Conservation (phyloP, 192 early-diverging fungal genomes). For the Coemansia sp. region DNA sequence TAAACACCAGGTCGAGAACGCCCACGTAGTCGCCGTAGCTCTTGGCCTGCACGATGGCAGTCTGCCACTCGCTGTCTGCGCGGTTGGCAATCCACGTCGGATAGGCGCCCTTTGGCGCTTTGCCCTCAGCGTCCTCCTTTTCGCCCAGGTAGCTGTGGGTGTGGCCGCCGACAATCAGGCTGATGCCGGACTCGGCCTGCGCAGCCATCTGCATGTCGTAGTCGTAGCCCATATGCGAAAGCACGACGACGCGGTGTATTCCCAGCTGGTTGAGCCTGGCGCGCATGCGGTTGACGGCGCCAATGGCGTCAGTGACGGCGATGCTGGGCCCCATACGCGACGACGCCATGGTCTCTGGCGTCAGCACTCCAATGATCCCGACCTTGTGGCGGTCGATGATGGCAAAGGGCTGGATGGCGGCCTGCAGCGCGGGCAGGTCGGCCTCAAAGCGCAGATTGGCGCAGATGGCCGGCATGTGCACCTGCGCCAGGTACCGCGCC, state of each 20-base stretch:
- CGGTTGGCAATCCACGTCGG: conserved; percentile 58
- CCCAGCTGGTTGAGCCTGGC: conserved; percentile 60
- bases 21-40: conserved; percentile 68
- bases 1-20: conserved; percentile 61
- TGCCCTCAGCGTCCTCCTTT: not conserved
- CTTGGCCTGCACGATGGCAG: conserved; percentile 73
- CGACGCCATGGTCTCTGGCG: conserved; percentile 57
- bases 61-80: conserved; percentile 60
- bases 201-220: conserved; percentile 62
- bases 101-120: conserved; percentile 55
- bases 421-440: conserved; percentile 46
- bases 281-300: conserved; percentile 58
- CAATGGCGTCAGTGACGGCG: conserved; percentile 59
- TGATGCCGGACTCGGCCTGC: conserved; percentile 55
- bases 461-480: conserved; percentile 64
- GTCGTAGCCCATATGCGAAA: conserved; percentile 75
- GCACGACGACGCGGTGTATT: conserved; percentile 63
- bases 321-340: conserved; percentile 53
- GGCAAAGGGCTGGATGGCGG: conserved; percentile 66
- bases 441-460: conserved; percentile 63
- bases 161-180: conserved; percentile 73
- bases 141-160: conserved; percentile 55
- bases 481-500: conserved; percentile 55
- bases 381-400: conserved; percentile 67
- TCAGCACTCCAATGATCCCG: conserved; percentile 68